Conservation (phyloP, 441 rosid genomes). For the Capsella rubella region DNA sequence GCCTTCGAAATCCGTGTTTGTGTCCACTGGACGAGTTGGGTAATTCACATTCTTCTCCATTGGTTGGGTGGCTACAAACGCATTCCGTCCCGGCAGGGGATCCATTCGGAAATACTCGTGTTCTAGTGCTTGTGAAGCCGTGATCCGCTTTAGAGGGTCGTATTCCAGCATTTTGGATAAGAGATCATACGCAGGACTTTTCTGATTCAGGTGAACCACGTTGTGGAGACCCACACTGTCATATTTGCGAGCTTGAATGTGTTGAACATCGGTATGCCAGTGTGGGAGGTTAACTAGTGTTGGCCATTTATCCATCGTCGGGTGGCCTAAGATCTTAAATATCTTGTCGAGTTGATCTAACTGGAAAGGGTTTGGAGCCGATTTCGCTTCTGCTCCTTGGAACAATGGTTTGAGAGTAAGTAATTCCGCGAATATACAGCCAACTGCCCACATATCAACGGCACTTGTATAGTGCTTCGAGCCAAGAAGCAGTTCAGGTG, state of each 20-base stretch:
- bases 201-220: conserved; percentile 72
- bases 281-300: conserved; percentile 81
- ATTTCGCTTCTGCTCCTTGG: conserved; percentile 93
- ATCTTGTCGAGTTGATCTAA: conserved; percentile 98
- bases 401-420: conserved; percentile 94
- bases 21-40: conserved; percentile 88
- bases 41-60: conserved; percentile 85
- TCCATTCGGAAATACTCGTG: conserved; percentile 89
- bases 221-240: conserved; percentile 69
- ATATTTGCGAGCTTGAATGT: conserved; percentile 83
- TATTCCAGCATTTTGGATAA: conserved; percentile 95
- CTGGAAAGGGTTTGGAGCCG: conserved; percentile 88
- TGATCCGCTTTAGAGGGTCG: conserved; percentile 91
- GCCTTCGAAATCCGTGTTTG: conserved; percentile 89
- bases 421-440: conserved; percentile 97
- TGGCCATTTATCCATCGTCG: conserved; percentile 98
- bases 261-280: conserved; percentile 76
- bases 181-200: conserved; percentile 75
- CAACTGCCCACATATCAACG: conserved; percentile 99
- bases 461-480: conserved; percentile 98
- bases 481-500: conserved; percentile 97
- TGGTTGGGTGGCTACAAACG: conserved; percentile 76
- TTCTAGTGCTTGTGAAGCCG: conserved; percentile 94
- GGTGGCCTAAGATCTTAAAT: conserved; percentile 96
- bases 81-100: conserved; percentile 85